Evolutionary conservation across 2,329 filamentous ascomycete genomes (phyloP).

Genomic region (Penicillium oxalicum): DNA sequence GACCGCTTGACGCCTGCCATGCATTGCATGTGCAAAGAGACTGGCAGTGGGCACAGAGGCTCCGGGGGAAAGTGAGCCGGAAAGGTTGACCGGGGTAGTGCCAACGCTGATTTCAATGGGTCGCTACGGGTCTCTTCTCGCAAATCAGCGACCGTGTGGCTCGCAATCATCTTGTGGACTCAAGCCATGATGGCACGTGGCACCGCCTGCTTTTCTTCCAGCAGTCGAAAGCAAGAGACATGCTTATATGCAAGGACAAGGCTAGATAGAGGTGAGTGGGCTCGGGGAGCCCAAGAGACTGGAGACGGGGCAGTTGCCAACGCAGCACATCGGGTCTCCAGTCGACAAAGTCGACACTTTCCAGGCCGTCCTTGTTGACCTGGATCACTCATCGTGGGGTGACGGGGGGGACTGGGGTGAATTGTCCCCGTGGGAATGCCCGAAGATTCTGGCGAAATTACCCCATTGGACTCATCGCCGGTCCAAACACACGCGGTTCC

Average conservation of each 20-base stretch:
- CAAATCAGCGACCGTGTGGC: background rate
- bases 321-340: too few species aligned
- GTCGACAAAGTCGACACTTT: too few species aligned
- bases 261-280: too few species aligned
- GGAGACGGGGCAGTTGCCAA: too few species aligned
- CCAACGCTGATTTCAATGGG: background rate
- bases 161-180: background rate
- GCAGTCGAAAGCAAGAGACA: background rate
- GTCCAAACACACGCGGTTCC: background rate
- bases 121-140: background rate
- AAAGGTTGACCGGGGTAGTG: background rate
- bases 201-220: background rate
- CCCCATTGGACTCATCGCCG: background rate
- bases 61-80: background rate
- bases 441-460: background rate
- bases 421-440: background rate
- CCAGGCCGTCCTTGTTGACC: too few species aligned
- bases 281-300: too few species aligned
- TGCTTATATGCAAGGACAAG: too few species aligned
- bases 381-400: too few species aligned
- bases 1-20: too few species aligned
- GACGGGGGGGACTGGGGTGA: too few species aligned
- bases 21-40: too few species aligned
- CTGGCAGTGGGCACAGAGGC: too few species aligned
- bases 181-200: background rate